phyloP scores from a whole-genome alignment of 768 basidiomycete species.

The Leccinum longicurvipes region DNA sequence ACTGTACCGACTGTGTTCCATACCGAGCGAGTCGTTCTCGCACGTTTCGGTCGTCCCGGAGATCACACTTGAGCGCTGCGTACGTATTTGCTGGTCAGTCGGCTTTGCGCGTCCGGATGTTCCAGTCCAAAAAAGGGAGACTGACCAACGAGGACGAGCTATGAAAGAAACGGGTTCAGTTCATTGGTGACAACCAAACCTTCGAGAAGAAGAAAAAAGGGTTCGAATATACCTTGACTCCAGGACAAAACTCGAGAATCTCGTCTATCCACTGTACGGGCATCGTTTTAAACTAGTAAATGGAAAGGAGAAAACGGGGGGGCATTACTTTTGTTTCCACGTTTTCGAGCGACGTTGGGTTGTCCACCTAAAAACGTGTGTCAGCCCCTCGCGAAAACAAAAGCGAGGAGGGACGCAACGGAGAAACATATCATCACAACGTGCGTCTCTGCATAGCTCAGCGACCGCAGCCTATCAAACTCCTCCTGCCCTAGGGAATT shows the following conservation, averaged over 20 bases:
- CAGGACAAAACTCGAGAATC: slow-evolving; percentile 88
- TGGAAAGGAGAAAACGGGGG: background rate
- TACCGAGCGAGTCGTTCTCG: slow-evolving; percentile 71
- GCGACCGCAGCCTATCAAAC: slow-evolving; percentile 87
- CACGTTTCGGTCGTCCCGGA: slow-evolving; percentile 77
- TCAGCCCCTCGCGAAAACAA: background rate
- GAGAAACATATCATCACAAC: slow-evolving; percentile 97
- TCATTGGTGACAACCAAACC: background rate
- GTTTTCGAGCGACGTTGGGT: slow-evolving; percentile 92
- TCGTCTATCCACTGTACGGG: slow-evolving; percentile 83
- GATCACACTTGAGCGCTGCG: slow-evolving; percentile 90
- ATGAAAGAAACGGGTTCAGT: slow-evolving; percentile 4
- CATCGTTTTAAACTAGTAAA: slow-evolving; percentile 1
- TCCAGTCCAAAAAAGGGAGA: slow-evolving; percentile 12
- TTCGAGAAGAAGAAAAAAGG: background rate
- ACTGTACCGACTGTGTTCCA: slow-evolving; percentile 73
- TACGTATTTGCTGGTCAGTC: slow-evolving; percentile 11
- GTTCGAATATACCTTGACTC: slow-evolving; percentile 69
- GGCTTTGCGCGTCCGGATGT: background rate
- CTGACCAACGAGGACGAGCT: slow-evolving; percentile 90
- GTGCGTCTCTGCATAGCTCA: slow-evolving; percentile 97
- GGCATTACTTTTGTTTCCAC: slow-evolving; percentile 79
- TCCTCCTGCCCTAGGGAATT: slow-evolving; percentile 79
- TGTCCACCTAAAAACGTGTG: slow-evolving; percentile 65
- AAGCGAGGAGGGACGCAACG: slow-evolving; percentile 39